Percentiles rank a stretch among this genome's conserved stretches.
Conservation (phyloP, 495 filamentous ascomycete genomes). For the Lepraria neglecta region DNA sequence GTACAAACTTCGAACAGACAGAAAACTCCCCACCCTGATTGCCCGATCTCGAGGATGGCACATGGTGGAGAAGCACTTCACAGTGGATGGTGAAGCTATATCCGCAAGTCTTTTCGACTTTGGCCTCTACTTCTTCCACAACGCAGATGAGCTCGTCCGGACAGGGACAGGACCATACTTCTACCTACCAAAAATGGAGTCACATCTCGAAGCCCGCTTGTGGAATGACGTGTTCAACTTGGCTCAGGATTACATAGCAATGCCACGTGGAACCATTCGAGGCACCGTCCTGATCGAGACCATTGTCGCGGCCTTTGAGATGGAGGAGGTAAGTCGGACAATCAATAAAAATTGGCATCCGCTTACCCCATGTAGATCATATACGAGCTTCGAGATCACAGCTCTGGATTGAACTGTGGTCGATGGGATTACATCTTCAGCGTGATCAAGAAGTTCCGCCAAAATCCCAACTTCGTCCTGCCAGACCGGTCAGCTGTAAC, state of each 20-base stretch:
- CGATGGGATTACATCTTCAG: slow-evolving; percentile 99
- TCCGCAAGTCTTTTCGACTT: slow-evolving; percentile 95
- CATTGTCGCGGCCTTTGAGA: slow-evolving; percentile 97
- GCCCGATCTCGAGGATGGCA: slow-evolving; percentile 88
- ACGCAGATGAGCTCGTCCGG: slow-evolving; percentile 80
- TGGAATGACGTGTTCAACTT: slow-evolving; percentile 99
- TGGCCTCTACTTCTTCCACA: slow-evolving; percentile 99
- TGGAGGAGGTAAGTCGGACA: slow-evolving; percentile 66
- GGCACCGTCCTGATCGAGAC: slow-evolving; percentile 98
- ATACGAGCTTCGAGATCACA: slow-evolving; percentile 97
- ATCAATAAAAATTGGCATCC: neutral
- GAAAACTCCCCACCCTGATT: slow-evolving; percentile 71
- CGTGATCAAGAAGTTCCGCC: slow-evolving; percentile 98
- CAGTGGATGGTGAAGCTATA: slow-evolving; percentile 90
- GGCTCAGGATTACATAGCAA: slow-evolving; percentile 82
- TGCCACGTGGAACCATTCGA: slow-evolving; percentile 87
- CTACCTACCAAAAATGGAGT: slow-evolving; percentile 99
- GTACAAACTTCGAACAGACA: slow-evolving; percentile 92
- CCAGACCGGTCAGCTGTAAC: slow-evolving; percentile 88
- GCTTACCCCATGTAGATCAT: slow-evolving; percentile 61
- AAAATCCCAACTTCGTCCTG: slow-evolving; percentile 86
- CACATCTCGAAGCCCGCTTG: slow-evolving; percentile 89
- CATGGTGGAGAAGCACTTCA: slow-evolving; percentile 97
- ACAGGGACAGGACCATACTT: slow-evolving; percentile 90
- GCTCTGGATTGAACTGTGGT: slow-evolving; percentile 93